Base-by-base conservation (phyloP, 2,329 filamentous ascomycete genomes). In the Amauroascus verrucosus region DNA sequence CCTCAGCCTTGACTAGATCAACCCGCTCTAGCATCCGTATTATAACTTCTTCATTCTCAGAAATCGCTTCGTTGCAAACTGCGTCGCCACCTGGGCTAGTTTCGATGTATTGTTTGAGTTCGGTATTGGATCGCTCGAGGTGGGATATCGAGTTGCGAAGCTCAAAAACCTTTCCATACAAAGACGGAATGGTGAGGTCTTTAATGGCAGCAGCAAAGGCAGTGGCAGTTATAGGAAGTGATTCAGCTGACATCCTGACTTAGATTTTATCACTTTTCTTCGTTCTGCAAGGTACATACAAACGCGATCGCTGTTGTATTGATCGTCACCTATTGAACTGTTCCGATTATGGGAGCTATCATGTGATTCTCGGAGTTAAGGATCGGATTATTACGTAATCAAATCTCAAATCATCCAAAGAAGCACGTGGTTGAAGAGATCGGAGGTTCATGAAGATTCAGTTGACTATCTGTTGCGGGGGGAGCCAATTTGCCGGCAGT, bases 151-250 rank as follows among this genome's bases (percentile, higher is more conserved):
- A 78, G 69, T 83, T 84, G 41, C 70, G 71, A 8, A 84, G 71
- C 61, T 84, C 81, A 54, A 75, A 72, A 54, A 76, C 77, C 72
- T 83, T 84, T 63, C 73, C 70, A 69, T 82, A 79, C 26, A 84
- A 69, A 18, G 77, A 73, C 56, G 77, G 74, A 58, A 82, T 67
- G 8, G 80, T 75, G 6, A 84, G 76, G 54, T 76, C 73, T 61
- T 74, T 68, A 59, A 84, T 75, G 18, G 81, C 81, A 57, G 72
- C 66, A 51, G 75, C 72, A 63, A 81, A 81, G 55, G 71, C 73
- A 30, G 65, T 61, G n/a, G 72, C 64, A 20, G 72, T 67, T 56
- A 81, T 80, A 28, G 77, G 76, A 14, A 61, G 61, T 9, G 74
- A 60, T 62, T 72, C 66, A 38, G 71, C 61, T 37, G 78, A 77